These are phyloP conservation scores for Xylaria acuta DNA, from an alignment of 495 filamentous ascomycete species.

Conservation along the genomic window DNA sequence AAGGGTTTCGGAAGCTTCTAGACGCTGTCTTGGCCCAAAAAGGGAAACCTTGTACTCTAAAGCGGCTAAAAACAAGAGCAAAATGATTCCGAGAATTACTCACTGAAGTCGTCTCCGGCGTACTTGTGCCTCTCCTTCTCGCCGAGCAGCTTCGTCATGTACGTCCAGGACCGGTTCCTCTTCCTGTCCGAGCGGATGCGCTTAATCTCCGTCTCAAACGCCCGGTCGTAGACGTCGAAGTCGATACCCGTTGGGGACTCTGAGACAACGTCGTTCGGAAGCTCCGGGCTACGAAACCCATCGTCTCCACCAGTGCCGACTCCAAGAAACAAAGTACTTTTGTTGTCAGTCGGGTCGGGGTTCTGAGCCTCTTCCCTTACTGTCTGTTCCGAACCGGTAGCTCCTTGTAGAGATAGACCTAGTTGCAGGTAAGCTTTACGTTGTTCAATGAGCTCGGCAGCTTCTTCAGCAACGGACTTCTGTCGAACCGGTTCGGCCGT, in stretches of 20 bases:
- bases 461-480: slow-evolving; percentile 47
- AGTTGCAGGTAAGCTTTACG: slow-evolving; percentile 42
- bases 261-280: slow-evolving; percentile 63
- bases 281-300: slow-evolving; percentile 38
- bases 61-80: no score
- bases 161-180: slow-evolving; percentile 36
- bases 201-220: slow-evolving; percentile 81
- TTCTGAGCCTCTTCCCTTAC: slow-evolving; percentile 57
- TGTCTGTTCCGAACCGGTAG: slow-evolving; percentile 27
- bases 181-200: slow-evolving; percentile 60
- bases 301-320: slow-evolving; percentile 69
- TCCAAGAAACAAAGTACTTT: slow-evolving; percentile 69
- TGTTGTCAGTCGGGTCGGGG: slow-evolving; percentile 66
- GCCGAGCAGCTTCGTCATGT: slow-evolving; percentile 38
- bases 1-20: no score
- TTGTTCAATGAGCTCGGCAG: slow-evolving; percentile 46
- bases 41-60: no score
- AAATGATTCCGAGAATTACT: no score
- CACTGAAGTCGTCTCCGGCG: slow-evolving; percentile 32
- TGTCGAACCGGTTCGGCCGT: slow-evolving; percentile 40
- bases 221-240: slow-evolving; percentile 84
- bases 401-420: slow-evolving; percentile 16
- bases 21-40: no score
- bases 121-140: slow-evolving; percentile 40
- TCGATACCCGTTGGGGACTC: slow-evolving; percentile 83